Evolutionary conservation across 441 rosid genomes (phyloP).

Genomic region (Capsella rubella): DNA sequence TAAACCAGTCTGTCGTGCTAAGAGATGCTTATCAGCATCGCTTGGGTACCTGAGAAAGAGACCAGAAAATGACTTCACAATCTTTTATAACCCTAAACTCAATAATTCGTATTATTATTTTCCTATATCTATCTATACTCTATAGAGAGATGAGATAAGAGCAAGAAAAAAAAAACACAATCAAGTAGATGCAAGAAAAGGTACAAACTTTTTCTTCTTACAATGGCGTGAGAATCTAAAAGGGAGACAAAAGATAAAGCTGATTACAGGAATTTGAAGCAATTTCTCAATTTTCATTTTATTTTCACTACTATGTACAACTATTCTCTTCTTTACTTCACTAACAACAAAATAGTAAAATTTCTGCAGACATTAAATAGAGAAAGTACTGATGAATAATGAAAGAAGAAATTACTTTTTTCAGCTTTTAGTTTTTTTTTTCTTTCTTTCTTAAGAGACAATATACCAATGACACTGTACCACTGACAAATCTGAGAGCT

Average conservation of each 20-base stretch:
- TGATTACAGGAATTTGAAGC: conserved; percentile 45
- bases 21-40: conserved; percentile 98
- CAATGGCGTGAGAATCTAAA: conserved; percentile 81
- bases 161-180: conserved; percentile 29
- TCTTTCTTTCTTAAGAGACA: conserved; percentile 28
- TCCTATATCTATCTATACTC: not conserved
- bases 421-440: conserved; percentile 39
- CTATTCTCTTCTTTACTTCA: conserved; percentile 44
- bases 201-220: conserved; percentile 45
- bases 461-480: conserved; percentile 41
- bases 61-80: conserved; percentile 78
- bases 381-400: conserved; percentile 44
- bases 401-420: conserved; percentile 43
- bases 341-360: conserved; percentile 47
- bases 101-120: not conserved
- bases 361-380: conserved; percentile 42
- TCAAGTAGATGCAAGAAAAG: conserved; percentile 45
- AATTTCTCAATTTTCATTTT: conserved; percentile 31
- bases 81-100: conserved; percentile 42
- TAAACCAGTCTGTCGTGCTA: conserved; percentile 98
- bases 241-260: conserved; percentile 53
- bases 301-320: conserved; percentile 40
- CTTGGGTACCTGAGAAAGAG: conserved; percentile 98
- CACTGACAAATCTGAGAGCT: conserved; percentile 43
- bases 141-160: conserved; percentile 3